A percentile compares a stretch with the other conserved stretches of the same genome.
Conservation (phyloP, 2,329 filamentous ascomycete genomes). For the Sclerotiophoma versabilis region DNA sequence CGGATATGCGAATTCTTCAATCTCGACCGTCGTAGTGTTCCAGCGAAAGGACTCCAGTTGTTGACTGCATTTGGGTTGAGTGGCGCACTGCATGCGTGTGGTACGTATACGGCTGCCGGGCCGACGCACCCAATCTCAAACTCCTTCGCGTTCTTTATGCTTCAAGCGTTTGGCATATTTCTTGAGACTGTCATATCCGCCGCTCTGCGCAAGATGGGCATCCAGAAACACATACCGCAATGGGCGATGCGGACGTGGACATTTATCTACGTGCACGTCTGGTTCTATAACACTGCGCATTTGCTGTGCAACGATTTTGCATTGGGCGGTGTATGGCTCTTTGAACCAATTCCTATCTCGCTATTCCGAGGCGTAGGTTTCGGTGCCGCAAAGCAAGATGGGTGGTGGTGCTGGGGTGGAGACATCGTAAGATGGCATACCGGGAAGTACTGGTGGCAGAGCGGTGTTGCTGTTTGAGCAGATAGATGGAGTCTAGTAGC, state of each 20-base stretch:
- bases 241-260: slow-evolving; percentile 64
- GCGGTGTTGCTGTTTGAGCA: slow-evolving; percentile 56
- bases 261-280: slow-evolving; percentile 66
- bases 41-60: slow-evolving; percentile 52
- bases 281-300: slow-evolving; percentile 72
- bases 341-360: slow-evolving; percentile 83
- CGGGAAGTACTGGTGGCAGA: slow-evolving; percentile 70
- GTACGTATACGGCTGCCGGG: slow-evolving; percentile 71
- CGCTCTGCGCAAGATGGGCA: slow-evolving; percentile 44
- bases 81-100: slow-evolving; percentile 73
- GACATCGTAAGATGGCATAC: slow-evolving; percentile 64
- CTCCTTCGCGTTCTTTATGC: slow-evolving; percentile 72
- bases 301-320: slow-evolving; percentile 80
- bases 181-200: slow-evolving; percentile 55
- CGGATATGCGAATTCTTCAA: slow-evolving; percentile 52
- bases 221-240: slow-evolving; percentile 52
- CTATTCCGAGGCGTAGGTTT: slow-evolving; percentile 70
- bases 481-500: background rate
- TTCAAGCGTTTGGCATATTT: slow-evolving; percentile 71
- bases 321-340: slow-evolving; percentile 76
- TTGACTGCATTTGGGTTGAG: slow-evolving; percentile 70
- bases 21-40: slow-evolving; percentile 41
- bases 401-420: slow-evolving; percentile 72
- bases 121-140: slow-evolving; percentile 56
- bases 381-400: slow-evolving; percentile 63